Conservation (phyloP, 2,329 filamentous ascomycete species). For the Phaeoacremonium minimum region DNA sequence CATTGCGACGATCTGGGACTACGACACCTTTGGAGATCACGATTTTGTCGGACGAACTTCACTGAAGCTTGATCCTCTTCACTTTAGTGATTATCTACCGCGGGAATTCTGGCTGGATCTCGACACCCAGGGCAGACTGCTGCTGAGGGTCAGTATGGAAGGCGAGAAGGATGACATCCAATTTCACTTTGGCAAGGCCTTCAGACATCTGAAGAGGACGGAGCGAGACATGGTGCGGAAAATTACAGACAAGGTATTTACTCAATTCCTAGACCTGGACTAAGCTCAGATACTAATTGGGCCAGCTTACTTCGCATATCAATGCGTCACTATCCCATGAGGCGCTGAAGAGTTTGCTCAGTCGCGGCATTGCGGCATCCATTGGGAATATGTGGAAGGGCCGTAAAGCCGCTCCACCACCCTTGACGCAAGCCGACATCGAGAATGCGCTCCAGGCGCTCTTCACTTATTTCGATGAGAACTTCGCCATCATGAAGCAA, state of each 20-base stretch:
- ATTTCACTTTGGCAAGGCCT: conserved; percentile 97
- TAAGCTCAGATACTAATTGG: conserved; percentile 5
- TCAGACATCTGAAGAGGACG: conserved; percentile 88
- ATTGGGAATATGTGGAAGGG: conserved; percentile 68
- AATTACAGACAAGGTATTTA: conserved; percentile 86
- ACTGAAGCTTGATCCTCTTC: conserved; percentile 93
- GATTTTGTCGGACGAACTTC: conserved; percentile 97
- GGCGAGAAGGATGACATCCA: conserved; percentile 97
- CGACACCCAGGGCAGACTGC: conserved; percentile 85
- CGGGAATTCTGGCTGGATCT: conserved; percentile 97
- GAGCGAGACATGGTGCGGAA: conserved; percentile 97
- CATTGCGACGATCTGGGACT: conserved; percentile 97
- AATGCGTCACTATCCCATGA: conserved; percentile 81
- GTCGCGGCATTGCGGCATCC: conserved; percentile 63
- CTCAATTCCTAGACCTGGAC: conserved; percentile 10
- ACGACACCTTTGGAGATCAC: conserved; percentile 94
- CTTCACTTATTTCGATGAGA: conserved; percentile 95
- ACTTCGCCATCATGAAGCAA: conserved; percentile 98
- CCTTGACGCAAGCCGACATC: conserved; percentile 67
- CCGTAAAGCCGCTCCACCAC: conserved; percentile 48
- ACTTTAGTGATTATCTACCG: conserved; percentile 93
- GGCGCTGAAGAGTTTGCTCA: conserved; percentile 70
- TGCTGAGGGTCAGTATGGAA: conserved; percentile 96
- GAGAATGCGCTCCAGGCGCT: conserved; percentile 78
- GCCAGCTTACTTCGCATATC: conserved; percentile 87